Percentiles rank a stretch among this genome's conserved stretches.
Evolutionary conservation across 441 rosid species (phyloP).

Genomic region (Populus hybrid): DNA sequence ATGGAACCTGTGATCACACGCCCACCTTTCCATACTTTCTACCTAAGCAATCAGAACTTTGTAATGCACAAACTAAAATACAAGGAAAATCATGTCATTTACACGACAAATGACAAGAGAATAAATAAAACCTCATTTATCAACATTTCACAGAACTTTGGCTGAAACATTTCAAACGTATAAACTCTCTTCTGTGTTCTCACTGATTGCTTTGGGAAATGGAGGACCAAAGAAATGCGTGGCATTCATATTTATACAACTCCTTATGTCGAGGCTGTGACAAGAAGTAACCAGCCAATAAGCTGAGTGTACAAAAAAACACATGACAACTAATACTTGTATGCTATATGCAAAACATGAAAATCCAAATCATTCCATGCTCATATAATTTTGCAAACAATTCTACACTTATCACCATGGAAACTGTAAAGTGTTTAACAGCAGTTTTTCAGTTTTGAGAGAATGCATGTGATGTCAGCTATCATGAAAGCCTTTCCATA

Average conservation of each 20-base stretch:
- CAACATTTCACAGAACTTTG: conserved; percentile 65
- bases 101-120: conserved; percentile 7
- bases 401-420: neutral
- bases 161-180: conserved; percentile 71
- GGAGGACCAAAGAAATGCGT: conserved; percentile 51
- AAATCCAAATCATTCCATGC: neutral
- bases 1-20: conserved; percentile 56
- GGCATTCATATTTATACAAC: conserved; percentile 46
- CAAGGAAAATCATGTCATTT: conserved; percentile 17
- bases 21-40: conserved; percentile 83
- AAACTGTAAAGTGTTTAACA: neutral
- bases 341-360: neutral
- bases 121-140: conserved; percentile 55
- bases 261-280: conserved; percentile 66
- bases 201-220: conserved; percentile 60
- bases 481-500: neutral
- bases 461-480: neutral
- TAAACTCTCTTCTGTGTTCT: conserved; percentile 60
- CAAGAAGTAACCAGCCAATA: conserved; percentile 12
- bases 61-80: conserved; percentile 33
- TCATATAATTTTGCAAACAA: neutral
- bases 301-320: neutral
- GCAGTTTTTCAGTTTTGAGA: neutral
- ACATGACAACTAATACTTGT: neutral
- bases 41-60: conserved; percentile 48